These are phyloP conservation scores for Paragyromitra xinjiangensis DNA, from an alignment of 495 filamentous ascomycete species.

Conservation along the genomic window DNA sequence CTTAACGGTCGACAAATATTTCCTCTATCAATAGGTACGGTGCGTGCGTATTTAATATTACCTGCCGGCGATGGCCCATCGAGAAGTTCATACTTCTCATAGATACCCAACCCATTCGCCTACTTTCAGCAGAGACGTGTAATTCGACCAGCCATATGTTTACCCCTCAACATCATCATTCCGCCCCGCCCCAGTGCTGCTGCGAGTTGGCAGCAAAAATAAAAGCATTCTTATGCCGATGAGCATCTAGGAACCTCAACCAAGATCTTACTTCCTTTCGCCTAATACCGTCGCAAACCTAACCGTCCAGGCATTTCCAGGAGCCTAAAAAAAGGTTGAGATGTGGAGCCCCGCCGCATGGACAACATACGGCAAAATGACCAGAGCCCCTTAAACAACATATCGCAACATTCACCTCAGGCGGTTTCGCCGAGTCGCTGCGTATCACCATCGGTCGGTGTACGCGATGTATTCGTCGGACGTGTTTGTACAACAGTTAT, in stretches of 20 bases:
- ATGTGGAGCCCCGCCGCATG: neutral
- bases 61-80: neutral
- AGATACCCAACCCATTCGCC: neutral
- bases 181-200: neutral
- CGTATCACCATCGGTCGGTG: neutral
- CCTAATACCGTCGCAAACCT: neutral
- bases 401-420: slow-evolving; percentile 4
- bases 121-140: neutral
- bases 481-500: slow-evolving; percentile 6
- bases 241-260: slow-evolving; percentile 28
- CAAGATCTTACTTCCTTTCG: slow-evolving; percentile 4
- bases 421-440: neutral
- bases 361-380: slow-evolving; percentile 2
- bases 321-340: slow-evolving; percentile 10
- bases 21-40: slow-evolving; percentile 12
- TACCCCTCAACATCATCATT: neutral
- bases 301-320: slow-evolving; percentile 2
- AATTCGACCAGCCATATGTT: neutral
- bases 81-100: neutral
- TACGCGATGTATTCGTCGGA: neutral
- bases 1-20: slow-evolving; percentile 23
- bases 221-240: slow-evolving; percentile 21
- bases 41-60: slow-evolving; percentile 14
- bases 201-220: neutral
- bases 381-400: neutral